These are phyloP conservation scores for Ogataea nonfermentans DNA, from an alignment of 805 yeast genomes.

Conservation along the genomic window DNA sequence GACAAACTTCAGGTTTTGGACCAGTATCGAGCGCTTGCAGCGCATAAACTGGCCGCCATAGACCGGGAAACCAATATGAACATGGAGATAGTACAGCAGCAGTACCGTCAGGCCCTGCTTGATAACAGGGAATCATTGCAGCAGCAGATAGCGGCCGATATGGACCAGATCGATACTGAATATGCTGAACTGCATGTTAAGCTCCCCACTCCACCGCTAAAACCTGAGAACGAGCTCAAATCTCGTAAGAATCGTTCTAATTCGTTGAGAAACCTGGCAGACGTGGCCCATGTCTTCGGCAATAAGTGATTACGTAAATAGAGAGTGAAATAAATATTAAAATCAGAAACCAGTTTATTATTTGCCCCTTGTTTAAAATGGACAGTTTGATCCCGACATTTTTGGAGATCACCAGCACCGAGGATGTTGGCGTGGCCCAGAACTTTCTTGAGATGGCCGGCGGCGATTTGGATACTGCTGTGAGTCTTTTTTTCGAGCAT, in stretches of 20 bases:
- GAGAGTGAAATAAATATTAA: background rate
- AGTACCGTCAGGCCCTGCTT: slow-evolving; percentile 13
- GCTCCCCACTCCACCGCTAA: background rate
- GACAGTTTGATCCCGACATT: slow-evolving; percentile 63
- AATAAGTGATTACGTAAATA: slow-evolving; percentile 2
- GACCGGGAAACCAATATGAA: slow-evolving; percentile 10
- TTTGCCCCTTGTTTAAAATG: slow-evolving; percentile 18
- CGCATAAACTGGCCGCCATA: slow-evolving; percentile 17
- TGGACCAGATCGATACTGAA: slow-evolving; percentile 19
- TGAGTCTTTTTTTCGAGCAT: slow-evolving; percentile 76
- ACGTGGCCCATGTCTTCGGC: slow-evolving; percentile 10
- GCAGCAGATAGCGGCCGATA: slow-evolving; percentile 14
- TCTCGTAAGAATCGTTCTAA: slow-evolving; percentile 10
- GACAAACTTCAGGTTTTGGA: slow-evolving; percentile 12
- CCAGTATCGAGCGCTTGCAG: slow-evolving; percentile 10
- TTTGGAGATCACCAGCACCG: slow-evolving; percentile 77
- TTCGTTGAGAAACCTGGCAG: slow-evolving; percentile 17
- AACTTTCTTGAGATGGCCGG: slow-evolving; percentile 80
- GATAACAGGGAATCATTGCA: slow-evolving; percentile 25
- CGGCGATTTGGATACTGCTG: slow-evolving; percentile 77
- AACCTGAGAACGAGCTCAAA: slow-evolving; percentile 9
- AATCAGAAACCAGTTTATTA: background rate
- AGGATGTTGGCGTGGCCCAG: slow-evolving; percentile 64
- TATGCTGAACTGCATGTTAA: slow-evolving; percentile 2
- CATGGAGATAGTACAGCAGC: slow-evolving; percentile 11